Percentiles rank a stretch among this genome's conserved stretches.
Evolutionary conservation across 169 alveolate genomes (phyloP).

Genomic region (Plasmodium sp.): DNA sequence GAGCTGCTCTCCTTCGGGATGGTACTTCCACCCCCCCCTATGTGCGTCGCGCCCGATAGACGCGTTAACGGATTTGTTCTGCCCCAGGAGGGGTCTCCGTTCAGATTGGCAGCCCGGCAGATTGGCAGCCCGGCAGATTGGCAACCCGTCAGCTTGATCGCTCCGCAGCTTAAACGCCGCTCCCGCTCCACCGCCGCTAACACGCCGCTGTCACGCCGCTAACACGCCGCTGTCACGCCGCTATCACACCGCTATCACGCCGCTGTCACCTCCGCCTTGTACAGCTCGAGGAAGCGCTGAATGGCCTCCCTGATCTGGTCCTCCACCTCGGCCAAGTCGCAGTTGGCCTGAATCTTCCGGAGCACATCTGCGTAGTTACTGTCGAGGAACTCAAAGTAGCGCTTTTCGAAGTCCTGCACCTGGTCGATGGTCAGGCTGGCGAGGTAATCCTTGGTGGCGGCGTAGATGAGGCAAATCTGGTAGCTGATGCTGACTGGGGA

Average conservation of each 20-base stretch:
- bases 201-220: background rate
- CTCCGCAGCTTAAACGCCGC: background rate
- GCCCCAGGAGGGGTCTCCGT: background rate
- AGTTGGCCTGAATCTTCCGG: conserved; percentile 42
- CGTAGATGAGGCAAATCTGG: conserved; percentile 87
- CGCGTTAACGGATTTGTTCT: background rate
- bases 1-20: background rate
- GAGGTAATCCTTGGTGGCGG: conserved; percentile 89
- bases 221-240: background rate
- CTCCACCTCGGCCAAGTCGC: conserved; percentile 55
- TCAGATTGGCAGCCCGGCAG: background rate
- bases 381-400: conserved; percentile 28
- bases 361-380: conserved; percentile 15
- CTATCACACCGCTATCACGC: no score
- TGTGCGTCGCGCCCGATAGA: background rate
- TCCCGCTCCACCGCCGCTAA: background rate
- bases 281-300: conserved; percentile 34
- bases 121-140: background rate
- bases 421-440: conserved; percentile 82
- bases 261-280: background rate
- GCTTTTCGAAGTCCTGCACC: conserved; percentile 79
- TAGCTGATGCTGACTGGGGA: conserved; percentile 86
- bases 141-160: no score
- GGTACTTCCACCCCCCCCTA: background rate
- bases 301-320: conserved; percentile 61